Evolutionary conservation across 2,329 filamentous ascomycete genomes (phyloP).

Genomic region (Hypoxylon sp.): DNA sequence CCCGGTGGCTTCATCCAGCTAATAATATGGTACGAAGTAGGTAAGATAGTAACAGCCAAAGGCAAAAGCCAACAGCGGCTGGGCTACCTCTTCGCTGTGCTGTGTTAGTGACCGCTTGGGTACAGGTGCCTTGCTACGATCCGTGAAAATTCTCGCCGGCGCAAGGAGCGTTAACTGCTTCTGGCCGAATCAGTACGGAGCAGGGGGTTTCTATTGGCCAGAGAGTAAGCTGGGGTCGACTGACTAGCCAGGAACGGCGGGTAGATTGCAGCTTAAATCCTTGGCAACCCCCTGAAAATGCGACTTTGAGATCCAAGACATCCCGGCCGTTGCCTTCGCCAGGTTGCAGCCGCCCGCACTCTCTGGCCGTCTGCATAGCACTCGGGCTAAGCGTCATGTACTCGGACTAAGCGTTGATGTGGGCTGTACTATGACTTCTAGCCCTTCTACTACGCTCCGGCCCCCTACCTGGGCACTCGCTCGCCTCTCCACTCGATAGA

Average conservation of each 20-base stretch:
- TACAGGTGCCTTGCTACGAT: conserved; percentile 4
- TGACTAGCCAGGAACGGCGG: conserved; percentile 33
- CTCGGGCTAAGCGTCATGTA: conserved; percentile 32
- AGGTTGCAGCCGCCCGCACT: conserved; percentile 45
- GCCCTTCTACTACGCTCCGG: conserved; percentile 28
- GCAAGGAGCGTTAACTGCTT: conserved; percentile 16
- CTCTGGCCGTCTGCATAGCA: too few species aligned
- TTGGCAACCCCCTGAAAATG: conserved; percentile 41
- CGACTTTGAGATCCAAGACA: conserved; percentile 37
- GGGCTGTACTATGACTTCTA: too few species aligned
- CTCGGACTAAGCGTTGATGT: too few species aligned
- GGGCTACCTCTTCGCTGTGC: too few species aligned
- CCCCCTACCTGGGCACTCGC: too few species aligned
- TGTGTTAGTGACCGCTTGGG: too few species aligned
- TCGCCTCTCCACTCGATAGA: conserved; percentile 16
- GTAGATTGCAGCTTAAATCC: conserved; percentile 30
- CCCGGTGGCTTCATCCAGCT: conserved; percentile 9
- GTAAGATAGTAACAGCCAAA: neutral
- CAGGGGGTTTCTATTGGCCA: conserved; percentile 33
- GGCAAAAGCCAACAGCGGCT: neutral
- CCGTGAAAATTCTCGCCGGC: conserved; percentile 5
- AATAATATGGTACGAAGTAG: too few species aligned
- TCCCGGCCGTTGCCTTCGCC: too few species aligned
- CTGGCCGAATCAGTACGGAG: conserved; percentile 20
- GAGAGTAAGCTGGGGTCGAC: conserved; percentile 4